Conservation (phyloP, 768 basidiomycete species). For the Russula olivacea region DNA sequence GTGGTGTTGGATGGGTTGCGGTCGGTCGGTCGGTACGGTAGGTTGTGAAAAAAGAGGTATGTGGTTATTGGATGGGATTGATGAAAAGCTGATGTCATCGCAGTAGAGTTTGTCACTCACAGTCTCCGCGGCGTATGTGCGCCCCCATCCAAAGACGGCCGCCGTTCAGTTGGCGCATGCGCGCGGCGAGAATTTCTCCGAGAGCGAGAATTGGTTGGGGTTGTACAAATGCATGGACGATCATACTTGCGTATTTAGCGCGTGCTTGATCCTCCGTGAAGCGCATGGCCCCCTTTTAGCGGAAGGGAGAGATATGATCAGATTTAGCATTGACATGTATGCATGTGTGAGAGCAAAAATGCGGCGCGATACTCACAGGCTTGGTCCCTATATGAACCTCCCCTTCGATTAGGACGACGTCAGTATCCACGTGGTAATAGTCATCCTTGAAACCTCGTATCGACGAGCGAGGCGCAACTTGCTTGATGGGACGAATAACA, state of each 20-base stretch:
- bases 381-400: constrained; percentile 38
- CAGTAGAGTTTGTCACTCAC: constrained; percentile 29
- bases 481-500: constrained; percentile 35
- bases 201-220: constrained; percentile 28
- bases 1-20: no score
- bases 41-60: no score
- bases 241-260: constrained; percentile 11
- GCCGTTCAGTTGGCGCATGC: constrained; percentile 31
- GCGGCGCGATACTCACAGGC: constrained; percentile 31
- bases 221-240: constrained; percentile 4
- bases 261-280: constrained; percentile 13
- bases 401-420: constrained; percentile 39
- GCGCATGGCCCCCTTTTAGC: constrained; percentile 18
- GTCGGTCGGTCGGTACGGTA: no score
- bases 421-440: constrained; percentile 31
- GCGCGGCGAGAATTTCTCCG: constrained; percentile 30
- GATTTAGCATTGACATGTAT: not conserved
- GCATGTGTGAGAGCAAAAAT: not conserved
- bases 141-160: constrained; percentile 40
- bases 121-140: constrained; percentile 42
- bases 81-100: not conserved
- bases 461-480: constrained; percentile 33
- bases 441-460: constrained; percentile 41
- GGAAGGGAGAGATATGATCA: not conserved
- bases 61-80: no score